Evolutionary conservation across 106 monocot genomes (phyloP).

Genomic region (Cymbidium sinense): DNA sequence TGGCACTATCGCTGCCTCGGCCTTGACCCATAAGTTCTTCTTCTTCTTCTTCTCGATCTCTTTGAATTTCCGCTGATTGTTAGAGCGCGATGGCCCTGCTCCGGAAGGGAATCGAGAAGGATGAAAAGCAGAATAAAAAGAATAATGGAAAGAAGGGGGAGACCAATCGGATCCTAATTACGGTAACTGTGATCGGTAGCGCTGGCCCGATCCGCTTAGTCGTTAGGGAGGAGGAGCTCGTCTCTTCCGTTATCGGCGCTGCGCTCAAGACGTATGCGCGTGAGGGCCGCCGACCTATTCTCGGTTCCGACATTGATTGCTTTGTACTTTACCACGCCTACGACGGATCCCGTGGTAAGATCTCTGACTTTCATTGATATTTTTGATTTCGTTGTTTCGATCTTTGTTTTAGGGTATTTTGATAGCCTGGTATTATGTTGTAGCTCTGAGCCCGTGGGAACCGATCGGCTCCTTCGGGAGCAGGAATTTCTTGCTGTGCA

Average conservation of each 20-base stretch:
- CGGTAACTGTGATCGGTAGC: constrained; percentile 27
- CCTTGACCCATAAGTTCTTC: constrained; percentile 25
- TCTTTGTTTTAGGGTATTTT: not conserved
- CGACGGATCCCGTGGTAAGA: constrained; percentile 7
- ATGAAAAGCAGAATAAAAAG: not conserved
- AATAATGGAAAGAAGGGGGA: constrained; percentile 1
- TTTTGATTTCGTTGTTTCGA: not conserved
- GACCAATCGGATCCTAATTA: constrained; percentile 19
- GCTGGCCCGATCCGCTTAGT: constrained; percentile 27
- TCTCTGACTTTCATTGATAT: not conserved
- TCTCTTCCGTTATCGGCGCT: constrained; percentile 16
- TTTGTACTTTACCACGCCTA: constrained; percentile 25
- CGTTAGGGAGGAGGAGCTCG: constrained; percentile 19
- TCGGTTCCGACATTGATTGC: constrained; percentile 17
- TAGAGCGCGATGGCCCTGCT: constrained; percentile 1
- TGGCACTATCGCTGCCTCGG: constrained; percentile 48
- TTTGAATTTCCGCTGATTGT: not conserved
- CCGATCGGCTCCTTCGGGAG: constrained; percentile 10
- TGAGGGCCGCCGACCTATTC: constrained; percentile 27
- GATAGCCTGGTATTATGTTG: not conserved
- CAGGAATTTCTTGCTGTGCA: constrained; percentile 13
- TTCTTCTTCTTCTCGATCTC: not conserved
- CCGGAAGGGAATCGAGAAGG: not conserved
- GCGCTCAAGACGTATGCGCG: constrained; percentile 22
- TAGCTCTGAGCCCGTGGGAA: constrained; percentile 13